These are phyloP conservation scores for Blastobotrys mokoenaii DNA, from an alignment of 805 yeast species.

Conservation along the genomic window DNA sequence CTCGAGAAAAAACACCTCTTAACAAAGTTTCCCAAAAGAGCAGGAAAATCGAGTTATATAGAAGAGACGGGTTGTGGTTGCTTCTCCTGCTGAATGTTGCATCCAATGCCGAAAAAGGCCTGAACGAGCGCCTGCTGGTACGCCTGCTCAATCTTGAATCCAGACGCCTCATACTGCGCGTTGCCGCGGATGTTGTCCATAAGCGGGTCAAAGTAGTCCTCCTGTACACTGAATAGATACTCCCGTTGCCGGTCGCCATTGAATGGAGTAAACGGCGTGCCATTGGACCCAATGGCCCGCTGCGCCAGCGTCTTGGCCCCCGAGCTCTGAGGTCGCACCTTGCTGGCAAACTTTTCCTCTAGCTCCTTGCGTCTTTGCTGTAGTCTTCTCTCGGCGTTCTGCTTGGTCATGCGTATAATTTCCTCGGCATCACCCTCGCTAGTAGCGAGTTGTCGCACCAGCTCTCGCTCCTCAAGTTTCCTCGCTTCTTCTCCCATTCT, in stretches of 20 bases:
- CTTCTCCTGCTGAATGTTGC: constrained; percentile 56
- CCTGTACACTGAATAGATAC: constrained; percentile 41
- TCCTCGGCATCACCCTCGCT: constrained; percentile 37
- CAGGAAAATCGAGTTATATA: too few relatives aligned
- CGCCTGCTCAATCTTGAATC: constrained; percentile 64
- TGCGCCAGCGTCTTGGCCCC: not conserved
- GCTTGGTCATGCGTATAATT: constrained; percentile 36
- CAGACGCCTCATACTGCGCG: constrained; percentile 72
- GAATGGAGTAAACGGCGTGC: constrained; percentile 85
- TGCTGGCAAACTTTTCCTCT: not conserved
- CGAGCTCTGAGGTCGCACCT: not conserved
- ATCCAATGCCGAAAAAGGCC: constrained; percentile 85
- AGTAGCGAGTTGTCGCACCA: constrained; percentile 44
- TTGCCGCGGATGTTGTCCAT: constrained; percentile 45
- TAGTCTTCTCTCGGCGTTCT: not conserved
- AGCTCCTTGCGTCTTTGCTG: not conserved
- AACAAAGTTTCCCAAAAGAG: too few relatives aligned
- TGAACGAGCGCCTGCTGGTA: constrained; percentile 73
- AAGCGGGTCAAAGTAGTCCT: constrained; percentile 55
- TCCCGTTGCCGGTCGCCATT: constrained; percentile 71
- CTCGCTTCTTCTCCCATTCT: constrained; percentile 21
- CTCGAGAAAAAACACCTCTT: too few relatives aligned
- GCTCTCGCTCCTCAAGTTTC: constrained; percentile 44
- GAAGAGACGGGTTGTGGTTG: too few relatives aligned
- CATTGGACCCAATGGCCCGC: constrained; percentile 2